A percentile compares a stretch with the other conserved stretches of the same genome.
These are phyloP conservation scores for Acacia acuminata DNA, from an alignment of 306 rosid genomes.

Conservation along the genomic window DNA sequence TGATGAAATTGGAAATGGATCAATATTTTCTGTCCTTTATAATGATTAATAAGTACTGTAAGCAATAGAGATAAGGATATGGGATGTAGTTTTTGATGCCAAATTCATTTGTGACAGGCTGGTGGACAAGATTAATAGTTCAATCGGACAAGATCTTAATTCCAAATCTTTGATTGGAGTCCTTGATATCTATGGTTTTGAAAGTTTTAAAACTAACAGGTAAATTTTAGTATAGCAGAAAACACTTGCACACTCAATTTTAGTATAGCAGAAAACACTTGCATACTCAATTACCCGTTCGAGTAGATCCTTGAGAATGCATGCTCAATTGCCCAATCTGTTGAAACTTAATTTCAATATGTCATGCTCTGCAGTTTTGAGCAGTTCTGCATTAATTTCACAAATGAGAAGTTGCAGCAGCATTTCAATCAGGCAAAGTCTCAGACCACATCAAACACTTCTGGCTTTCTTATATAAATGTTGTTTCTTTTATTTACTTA, in stretches of 20 bases:
- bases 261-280: constrained; percentile 29
- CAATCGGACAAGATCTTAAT: constrained; percentile 89
- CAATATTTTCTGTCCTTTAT: constrained; percentile 10
- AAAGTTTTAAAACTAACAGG: constrained; percentile 97
- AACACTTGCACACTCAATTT: constrained; percentile 11
- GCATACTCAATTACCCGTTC: background rate
- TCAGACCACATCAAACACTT: constrained; percentile 34
- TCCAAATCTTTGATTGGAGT: constrained; percentile 93
- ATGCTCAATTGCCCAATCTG: constrained; percentile 32
- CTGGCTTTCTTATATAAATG: constrained; percentile 15
- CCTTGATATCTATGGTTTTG: constrained; percentile 98
- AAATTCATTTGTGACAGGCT: constrained; percentile 60
- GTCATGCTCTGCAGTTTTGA: constrained; percentile 83
- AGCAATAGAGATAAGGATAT: constrained; percentile 24
- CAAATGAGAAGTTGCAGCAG: constrained; percentile 98
- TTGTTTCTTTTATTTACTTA: constrained; percentile 31
- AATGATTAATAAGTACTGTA: constrained; percentile 5
- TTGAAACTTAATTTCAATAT: constrained; percentile 56
- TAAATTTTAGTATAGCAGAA: constrained; percentile 43
- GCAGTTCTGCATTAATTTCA: constrained; percentile 98
- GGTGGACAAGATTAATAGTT: constrained; percentile 91
- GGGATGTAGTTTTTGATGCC: constrained; percentile 28
- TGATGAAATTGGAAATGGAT: constrained; percentile 23
- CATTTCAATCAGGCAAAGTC: constrained; percentile 92
- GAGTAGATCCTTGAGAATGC: constrained; percentile 14